Percentiles rank a stretch among this genome's conserved stretches.
Evolutionary conservation across 2,329 filamentous ascomycete species (phyloP).

Genomic region (Fusarium sublunatum): DNA sequence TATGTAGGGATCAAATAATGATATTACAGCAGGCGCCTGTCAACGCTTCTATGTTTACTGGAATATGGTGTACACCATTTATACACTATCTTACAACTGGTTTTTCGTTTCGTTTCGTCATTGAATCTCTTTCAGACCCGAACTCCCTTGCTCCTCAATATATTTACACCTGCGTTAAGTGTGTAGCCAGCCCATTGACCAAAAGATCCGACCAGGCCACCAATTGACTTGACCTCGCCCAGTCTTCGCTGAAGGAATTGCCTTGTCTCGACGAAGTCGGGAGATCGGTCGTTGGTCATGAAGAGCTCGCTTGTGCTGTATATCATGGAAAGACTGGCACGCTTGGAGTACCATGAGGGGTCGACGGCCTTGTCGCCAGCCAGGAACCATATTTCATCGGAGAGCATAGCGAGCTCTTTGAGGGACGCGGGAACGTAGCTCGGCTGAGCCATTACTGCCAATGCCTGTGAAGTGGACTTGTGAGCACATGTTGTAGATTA

Average conservation of each 20-base stretch:
- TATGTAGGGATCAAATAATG: slow-evolving; percentile 14
- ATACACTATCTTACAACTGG: slow-evolving; percentile 45
- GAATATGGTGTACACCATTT: slow-evolving; percentile 37
- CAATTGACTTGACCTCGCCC: slow-evolving; percentile 73
- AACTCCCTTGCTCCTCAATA: slow-evolving; percentile 87
- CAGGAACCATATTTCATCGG: slow-evolving; percentile 93
- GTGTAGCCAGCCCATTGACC: slow-evolving; percentile 87
- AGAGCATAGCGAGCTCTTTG: slow-evolving; percentile 80
- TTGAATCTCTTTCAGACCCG: slow-evolving; percentile 70
- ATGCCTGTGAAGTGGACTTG: slow-evolving; percentile 66
- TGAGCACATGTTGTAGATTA: slow-evolving; percentile 25
- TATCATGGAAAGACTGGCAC: slow-evolving; percentile 65
- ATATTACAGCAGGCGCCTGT: slow-evolving; percentile 28
- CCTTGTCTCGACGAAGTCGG: slow-evolving; percentile 79
- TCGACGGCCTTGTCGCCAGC: slow-evolving; percentile 86
- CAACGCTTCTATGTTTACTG: slow-evolving; percentile 29
- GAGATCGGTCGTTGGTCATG: slow-evolving; percentile 89
- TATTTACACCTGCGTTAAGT: slow-evolving; percentile 78
- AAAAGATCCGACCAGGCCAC: slow-evolving; percentile 70
- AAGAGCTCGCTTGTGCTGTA: slow-evolving; percentile 85
- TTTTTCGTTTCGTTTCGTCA: neutral
- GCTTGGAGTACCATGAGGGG: slow-evolving; percentile 83
- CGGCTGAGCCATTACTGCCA: slow-evolving; percentile 90
- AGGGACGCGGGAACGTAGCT: slow-evolving; percentile 80
- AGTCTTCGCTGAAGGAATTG: slow-evolving; percentile 82